A percentile compares a stretch with the other conserved stretches of the same genome.
Conservation (phyloP, 257 asterid genomes). For the Eustoma russellianum region DNA sequence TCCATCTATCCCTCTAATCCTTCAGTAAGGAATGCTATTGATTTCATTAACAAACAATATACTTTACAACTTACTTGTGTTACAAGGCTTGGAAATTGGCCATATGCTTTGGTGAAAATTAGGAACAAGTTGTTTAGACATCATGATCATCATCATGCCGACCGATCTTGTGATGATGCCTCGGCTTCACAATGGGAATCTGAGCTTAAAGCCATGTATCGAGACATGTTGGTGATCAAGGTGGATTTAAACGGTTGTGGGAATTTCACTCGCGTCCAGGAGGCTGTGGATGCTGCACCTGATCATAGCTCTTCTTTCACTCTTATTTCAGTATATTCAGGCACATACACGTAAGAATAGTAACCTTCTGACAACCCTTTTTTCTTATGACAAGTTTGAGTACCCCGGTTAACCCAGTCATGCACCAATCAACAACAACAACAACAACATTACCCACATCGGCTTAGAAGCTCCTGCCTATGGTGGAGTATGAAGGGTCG, state of each 20-base stretch:
- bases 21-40: neutral
- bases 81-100: neutral
- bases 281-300: slow-evolving; percentile 62
- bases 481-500: no score
- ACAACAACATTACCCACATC: no score
- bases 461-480: no score
- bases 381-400: no score
- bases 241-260: slow-evolving; percentile 63
- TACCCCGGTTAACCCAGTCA: no score
- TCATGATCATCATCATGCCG: slow-evolving; percentile 14
- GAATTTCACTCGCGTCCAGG: slow-evolving; percentile 63
- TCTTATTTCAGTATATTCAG: slow-evolving; percentile 49
- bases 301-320: slow-evolving; percentile 39
- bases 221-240: slow-evolving; percentile 34
- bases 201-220: slow-evolving; percentile 31
- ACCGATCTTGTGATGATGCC: slow-evolving; percentile 23
- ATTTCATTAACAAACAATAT: neutral
- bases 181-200: slow-evolving; percentile 33
- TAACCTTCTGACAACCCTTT: no score
- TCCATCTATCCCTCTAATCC: slow-evolving; percentile 18
- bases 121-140: slow-evolving; percentile 8
- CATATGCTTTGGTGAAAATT: no score
- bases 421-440: no score
- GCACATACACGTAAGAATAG: slow-evolving; percentile 48
- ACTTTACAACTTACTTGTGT: slow-evolving; percentile 13